Base-by-base conservation (phyloP, 352 stramenopile genomes). In the Aphanomyces euteiches region DNA sequence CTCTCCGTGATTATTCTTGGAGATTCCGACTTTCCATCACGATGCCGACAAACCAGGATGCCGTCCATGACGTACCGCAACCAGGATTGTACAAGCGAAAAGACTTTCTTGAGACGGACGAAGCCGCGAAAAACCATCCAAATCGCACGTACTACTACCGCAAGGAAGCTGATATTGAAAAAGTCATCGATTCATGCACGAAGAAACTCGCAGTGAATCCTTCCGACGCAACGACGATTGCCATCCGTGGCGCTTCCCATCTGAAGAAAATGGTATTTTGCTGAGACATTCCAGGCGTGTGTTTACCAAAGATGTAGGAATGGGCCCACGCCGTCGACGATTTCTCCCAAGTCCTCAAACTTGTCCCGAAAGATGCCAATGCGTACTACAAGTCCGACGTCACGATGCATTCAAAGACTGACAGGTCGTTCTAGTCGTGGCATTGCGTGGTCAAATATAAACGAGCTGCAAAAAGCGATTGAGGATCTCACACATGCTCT, bases 81-180 rank as follows among this genome's bases (percentile, higher is more conserved):
- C 75, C 43, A 61, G 73, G 38, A 40, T 87, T 90, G n/a, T 73
- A 73, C 28, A 93, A 93, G 76, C 81, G 85, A 36, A 90, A 92
- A 56, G 85, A 93, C 69, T 93, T 90, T 60, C 72, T 93, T 17
- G 75, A 72, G 8, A 87, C 75, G 34, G 85, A 93, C 61, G 84
- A 85, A 66, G 81, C 72, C 19, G 82, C 82, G 7, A 82, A 88
- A 66, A 79, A 65, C 59, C 81, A 90, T 61, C 79, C 84, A 3
- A 88, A 88, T 45, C 79, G 87, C 37, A 90, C 82, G 38, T 93
- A 92, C 72, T 93, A 90, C 73, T 95, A 85, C 68, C 79, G 80
- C 40, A 90, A 91, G 60, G 72, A 80, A 13, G 77, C 78, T 4
- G 85, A 96, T 56, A 72, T 93, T 0, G 81, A 90, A 70, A 77